Conservation (phyloP, 139 green algal species). For the Protoeuglena noctilucae region DNA sequence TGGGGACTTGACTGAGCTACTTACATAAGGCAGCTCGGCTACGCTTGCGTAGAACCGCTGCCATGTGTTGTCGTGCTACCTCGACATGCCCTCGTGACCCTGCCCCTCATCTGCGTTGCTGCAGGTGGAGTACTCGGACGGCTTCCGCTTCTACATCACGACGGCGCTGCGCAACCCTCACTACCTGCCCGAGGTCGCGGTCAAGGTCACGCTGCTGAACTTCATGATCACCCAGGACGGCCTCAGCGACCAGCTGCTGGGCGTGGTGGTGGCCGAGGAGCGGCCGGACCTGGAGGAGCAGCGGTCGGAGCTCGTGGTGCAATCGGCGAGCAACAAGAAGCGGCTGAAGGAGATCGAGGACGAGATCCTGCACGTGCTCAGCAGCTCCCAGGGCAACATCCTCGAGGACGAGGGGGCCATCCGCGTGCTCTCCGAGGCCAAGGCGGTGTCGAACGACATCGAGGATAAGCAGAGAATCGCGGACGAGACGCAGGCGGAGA, state of each 20-base stretch:
- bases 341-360: slow-evolving; percentile 29
- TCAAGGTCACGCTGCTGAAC: slow-evolving; percentile 35
- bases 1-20: too few relatives aligned
- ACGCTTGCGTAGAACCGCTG: too few relatives aligned
- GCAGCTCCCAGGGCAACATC: slow-evolving; percentile 23
- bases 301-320: slow-evolving; percentile 19
- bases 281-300: slow-evolving; percentile 22
- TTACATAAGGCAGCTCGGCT: too few relatives aligned
- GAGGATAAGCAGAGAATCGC: slow-evolving; percentile 18
- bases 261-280: slow-evolving; percentile 26
- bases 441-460: slow-evolving; percentile 14
- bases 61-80: too few relatives aligned
- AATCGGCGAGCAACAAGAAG: slow-evolving; percentile 20
- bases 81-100: too few relatives aligned
- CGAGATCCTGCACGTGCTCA: slow-evolving; percentile 21
- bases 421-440: slow-evolving; percentile 21
- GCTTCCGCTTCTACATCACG: slow-evolving; percentile 40
- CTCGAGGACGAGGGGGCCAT: slow-evolving; percentile 23
- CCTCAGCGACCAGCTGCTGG: slow-evolving; percentile 22
- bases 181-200: slow-evolving; percentile 26
- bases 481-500: slow-evolving; percentile 37
- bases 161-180: slow-evolving; percentile 22
- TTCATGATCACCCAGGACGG: slow-evolving; percentile 27
- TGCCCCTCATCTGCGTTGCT: too few relatives aligned
- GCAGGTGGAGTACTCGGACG: slow-evolving; percentile 22